Percentiles rank a stretch among this genome's conserved stretches.
phyloP scores from a whole-genome alignment of 2,329 filamentous ascomycete genomes.

The Fonsecaea multimorphosa region DNA sequence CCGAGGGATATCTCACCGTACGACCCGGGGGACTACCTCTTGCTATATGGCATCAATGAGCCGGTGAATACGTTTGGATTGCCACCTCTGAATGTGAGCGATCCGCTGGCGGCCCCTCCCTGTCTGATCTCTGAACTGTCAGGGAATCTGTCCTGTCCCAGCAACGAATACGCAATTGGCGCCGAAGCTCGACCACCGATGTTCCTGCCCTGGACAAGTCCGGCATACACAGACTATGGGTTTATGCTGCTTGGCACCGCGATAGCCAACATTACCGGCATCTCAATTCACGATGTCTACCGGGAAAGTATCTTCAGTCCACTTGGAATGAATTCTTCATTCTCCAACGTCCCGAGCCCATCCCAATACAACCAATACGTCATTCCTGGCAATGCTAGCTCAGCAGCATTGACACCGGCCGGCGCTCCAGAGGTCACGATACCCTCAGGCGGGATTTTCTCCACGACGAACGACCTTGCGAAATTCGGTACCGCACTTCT shows the following conservation, averaged over 20 bases:
- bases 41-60: background rate
- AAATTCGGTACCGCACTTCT: slow-evolving; percentile 45
- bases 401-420: background rate
- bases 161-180: slow-evolving; percentile 38
- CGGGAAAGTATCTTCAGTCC: slow-evolving; percentile 52
- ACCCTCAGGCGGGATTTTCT: slow-evolving; percentile 39
- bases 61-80: slow-evolving; percentile 4
- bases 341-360: slow-evolving; percentile 45
- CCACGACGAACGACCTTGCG: slow-evolving; percentile 48
- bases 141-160: slow-evolving; percentile 4
- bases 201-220: slow-evolving; percentile 53
- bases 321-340: slow-evolving; percentile 52
- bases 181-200: slow-evolving; percentile 47
- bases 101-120: slow-evolving; percentile 30
- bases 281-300: slow-evolving; percentile 49
- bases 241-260: slow-evolving; percentile 55
- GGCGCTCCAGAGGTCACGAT: slow-evolving; percentile 27
- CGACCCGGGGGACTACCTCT: slow-evolving; percentile 5
- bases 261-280: slow-evolving; percentile 54
- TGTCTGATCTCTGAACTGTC: slow-evolving; percentile 22
- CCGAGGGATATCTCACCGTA: slow-evolving; percentile 24
- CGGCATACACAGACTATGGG: slow-evolving; percentile 59
- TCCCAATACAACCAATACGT: slow-evolving; percentile 33
- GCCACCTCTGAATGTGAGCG: slow-evolving; percentile 12
- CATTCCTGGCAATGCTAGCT: slow-evolving; percentile 28